Evolutionary conservation across 1,284 basidiomycete genomes (phyloP), one percentile per base, ranked within the genome.

Genomic region (Sporisorium reilianum): DNA sequence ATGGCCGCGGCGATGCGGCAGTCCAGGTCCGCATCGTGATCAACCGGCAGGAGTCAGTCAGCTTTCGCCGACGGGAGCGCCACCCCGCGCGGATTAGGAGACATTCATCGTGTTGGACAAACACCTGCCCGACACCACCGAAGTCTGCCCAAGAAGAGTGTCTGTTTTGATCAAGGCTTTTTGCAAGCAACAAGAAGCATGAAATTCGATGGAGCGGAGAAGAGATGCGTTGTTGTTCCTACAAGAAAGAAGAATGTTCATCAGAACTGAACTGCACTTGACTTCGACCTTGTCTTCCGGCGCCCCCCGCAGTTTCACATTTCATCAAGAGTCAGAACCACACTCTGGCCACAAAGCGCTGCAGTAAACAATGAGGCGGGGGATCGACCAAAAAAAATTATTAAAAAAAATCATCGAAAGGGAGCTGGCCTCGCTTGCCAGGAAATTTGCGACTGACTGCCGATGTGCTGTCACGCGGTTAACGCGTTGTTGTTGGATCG

Each of bases 301-400:
- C n/a, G n/a, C n/a, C 22, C 49, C 49, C 49, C 49, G 25, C 50
- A 52, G 50, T 52, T 52, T 52, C 50, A 51, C 50, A 9, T 18
- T 40, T 6, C n/a, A 45, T n/a, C n/a, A n/a, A n/a, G n/a, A n/a
- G n/a, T n/a, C n/a, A n/a, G n/a, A n/a, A n/a, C n/a, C n/a, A n/a
- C n/a, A n/a, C n/a, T n/a, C n/a, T n/a, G n/a, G n/a, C n/a, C n/a
- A n/a, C n/a, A n/a, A n/a, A n/a, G n/a, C n/a, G n/a, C n/a, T n/a
- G n/a, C n/a, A 14, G 16, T 23, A 34, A 34, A 12, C 32, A 34
- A 5, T 9, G 28, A 30, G 32, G 42, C 42, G 42, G 42, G 23
- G 42, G 23, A 45, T 45, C 42, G 42, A 45, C 42, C 23, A 44
- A 25, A 16, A 16, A 7, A 23, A 23, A 25, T 3, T 25, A 25